Base-by-base conservation (phyloP, 1,139 yeast species). In the Blastobotrys persicus region DNA sequence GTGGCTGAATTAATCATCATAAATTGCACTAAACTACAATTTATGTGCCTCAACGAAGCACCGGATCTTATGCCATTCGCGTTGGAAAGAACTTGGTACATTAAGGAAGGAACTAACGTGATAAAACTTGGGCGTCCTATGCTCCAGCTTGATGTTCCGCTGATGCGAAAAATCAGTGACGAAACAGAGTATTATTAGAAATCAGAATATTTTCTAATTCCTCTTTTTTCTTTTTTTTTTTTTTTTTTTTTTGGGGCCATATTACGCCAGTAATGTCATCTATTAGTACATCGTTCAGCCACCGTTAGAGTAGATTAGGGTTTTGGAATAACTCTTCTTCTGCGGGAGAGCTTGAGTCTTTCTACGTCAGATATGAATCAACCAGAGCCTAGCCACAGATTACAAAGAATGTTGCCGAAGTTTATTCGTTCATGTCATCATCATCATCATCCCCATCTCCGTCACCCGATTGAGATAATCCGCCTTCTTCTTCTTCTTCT, bases 401-500 rank as follows among this genome's bases (percentile, higher is more conserved):
- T n/a, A n/a, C n/a, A 23, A 23, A 23, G 9, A 23, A 6, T 23
- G 9, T 6, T 5, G 28, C 9, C 5, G 5, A 23, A 23, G 9
- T 9, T 23, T 23, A 23, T 23, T 23, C 28, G 28, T 23, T 23
- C 28, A 23, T 23, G 14, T 48, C 54, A 12, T 63, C 65, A 20
- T 57, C 65, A 2, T 61, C 63, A n/a, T 51, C 55, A 28, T 49
- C 51, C 26, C 50, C 59, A 11, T 53, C 58, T 42, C 7, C 51
- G 17, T 47, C 44, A 12, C 54, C 48, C 28, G 52, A 55, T 23
- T 44, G 54, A 32, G 51, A 50, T 9, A 35, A 59, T 5, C 50
- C 54, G 3, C 46, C 57, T 14, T 55, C 56, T 17, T 46, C 53
- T 3, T 49, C 56, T 19, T 41, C 59, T 39, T 53, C 57, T 11